Evolutionary conservation across 1,284 basidiomycete species (phyloP), one percentile per base, ranked within the genome.

Genomic region (Cutaneotrichosporon spelunceum): DNA sequence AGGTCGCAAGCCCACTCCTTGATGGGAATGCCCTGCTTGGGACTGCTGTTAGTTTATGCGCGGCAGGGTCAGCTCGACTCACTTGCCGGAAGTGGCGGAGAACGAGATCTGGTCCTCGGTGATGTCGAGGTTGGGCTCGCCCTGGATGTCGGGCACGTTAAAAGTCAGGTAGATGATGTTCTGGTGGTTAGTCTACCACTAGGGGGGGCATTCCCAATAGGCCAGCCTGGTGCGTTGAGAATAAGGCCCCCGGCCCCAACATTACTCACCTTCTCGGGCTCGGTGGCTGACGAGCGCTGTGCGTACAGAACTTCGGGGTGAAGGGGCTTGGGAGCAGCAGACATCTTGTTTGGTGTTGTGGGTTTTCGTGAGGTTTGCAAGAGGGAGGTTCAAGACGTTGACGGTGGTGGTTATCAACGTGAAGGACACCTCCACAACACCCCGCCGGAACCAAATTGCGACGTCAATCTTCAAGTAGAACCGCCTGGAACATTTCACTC

Each of bases 241-340:
- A 5, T 27, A 29, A 26, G 27, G 29, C n/a, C 27, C 30, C n/a
- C 10, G 23, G 33, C 34, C 19, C 4, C 33, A 53, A 27, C 9
- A 1, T 8, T 29, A 21, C 75, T 64, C 61, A 90, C 92, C 83
- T 93, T 93, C 61, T 84, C 84, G 52, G 86, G 82, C 24, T 83
- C 85, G 10, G 80, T 70, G 24, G 80, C 83, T 29, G 86, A 89
- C 81, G 87, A 90, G 69, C 93, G 86, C 79, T 96, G 91, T 55
- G 93, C 92, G 90, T 92, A 96, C 4, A 91, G 83, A 58, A 94
- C 82, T 81, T 95, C 91, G 49, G 93, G 91, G 79, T 93, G 90
- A 65, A 78, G 67, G 64, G 72, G 71, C 52, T 66, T 67, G 60
- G 65, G 53, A 27, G 44, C 30, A 34, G 60, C 55, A 36, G 75